Conservation (phyloP, 108 stramenopile species). For the Phaeodactylum tricornutum region DNA sequence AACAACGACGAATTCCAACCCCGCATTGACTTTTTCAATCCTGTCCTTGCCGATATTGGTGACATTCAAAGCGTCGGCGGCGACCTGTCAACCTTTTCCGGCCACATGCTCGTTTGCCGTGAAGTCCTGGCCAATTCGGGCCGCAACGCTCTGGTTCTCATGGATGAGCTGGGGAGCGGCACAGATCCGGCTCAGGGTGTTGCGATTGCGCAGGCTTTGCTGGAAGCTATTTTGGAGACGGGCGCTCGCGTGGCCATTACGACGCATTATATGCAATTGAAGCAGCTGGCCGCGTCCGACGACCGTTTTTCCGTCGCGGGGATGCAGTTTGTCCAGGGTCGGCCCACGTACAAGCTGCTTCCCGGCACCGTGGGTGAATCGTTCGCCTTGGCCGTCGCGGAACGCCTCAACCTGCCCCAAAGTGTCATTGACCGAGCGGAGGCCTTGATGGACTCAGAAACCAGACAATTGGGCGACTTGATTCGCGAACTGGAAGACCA, state of each 20-base stretch:
- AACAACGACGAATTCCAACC: slow-evolving; percentile 24
- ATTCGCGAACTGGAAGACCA: slow-evolving; percentile 77
- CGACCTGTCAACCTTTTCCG: slow-evolving; percentile 91
- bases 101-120: slow-evolving; percentile 83
- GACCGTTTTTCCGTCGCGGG: slow-evolving; percentile 80
- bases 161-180: slow-evolving; percentile 93
- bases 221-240: slow-evolving; percentile 81
- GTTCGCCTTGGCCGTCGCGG: slow-evolving; percentile 84
- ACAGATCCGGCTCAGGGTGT: slow-evolving; percentile 94
- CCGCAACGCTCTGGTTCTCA: slow-evolving; percentile 71
- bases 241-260: slow-evolving; percentile 87
- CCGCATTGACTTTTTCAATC: slow-evolving; percentile 77
- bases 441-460: slow-evolving; percentile 74
- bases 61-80: slow-evolving; percentile 87
- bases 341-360: slow-evolving; percentile 83
- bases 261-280: slow-evolving; percentile 88
- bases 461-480: slow-evolving; percentile 79
- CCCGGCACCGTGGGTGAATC: slow-evolving; percentile 91
- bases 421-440: slow-evolving; percentile 67
- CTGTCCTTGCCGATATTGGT: slow-evolving; percentile 90
- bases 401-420: slow-evolving; percentile 60
- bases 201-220: slow-evolving; percentile 87
- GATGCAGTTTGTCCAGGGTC: slow-evolving; percentile 85
- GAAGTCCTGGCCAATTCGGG: slow-evolving; percentile 61
- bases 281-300: slow-evolving; percentile 83